These are phyloP conservation scores for Rhizopus arrhizus DNA, from an alignment of 371 early-diverging fungal species.

Conservation along the genomic window DNA sequence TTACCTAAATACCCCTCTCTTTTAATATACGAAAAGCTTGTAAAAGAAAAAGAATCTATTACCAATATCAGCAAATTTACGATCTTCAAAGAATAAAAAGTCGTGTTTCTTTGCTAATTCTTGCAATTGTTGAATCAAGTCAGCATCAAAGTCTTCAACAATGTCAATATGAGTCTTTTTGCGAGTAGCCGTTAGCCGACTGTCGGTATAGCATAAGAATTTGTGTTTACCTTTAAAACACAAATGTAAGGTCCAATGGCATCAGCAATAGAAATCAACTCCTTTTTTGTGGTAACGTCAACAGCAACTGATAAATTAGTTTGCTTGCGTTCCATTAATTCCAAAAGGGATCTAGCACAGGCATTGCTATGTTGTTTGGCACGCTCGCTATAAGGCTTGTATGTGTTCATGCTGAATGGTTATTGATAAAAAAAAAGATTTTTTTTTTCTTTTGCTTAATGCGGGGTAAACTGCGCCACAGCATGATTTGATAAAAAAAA, in stretches of 20 bases:
- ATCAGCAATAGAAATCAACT: conserved; percentile 86
- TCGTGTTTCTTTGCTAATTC: conserved; percentile 82
- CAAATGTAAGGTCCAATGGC: conserved; percentile 91
- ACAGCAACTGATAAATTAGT: conserved; percentile 90
- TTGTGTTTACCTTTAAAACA: conserved; percentile 76
- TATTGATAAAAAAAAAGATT: not conserved
- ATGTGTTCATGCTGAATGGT: conserved; percentile 34
- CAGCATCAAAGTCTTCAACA: conserved; percentile 87
- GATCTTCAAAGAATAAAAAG: conserved; percentile 96
- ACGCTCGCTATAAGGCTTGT: conserved; percentile 59
- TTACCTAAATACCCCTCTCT: conserved; percentile 65
- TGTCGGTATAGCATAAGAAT: not conserved
- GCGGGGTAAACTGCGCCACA: not conserved
- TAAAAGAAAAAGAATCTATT: conserved; percentile 10
- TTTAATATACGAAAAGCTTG: not conserved
- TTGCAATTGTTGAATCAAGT: conserved; percentile 73
- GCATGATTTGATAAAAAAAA: not conserved
- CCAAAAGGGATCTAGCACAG: conserved; percentile 74
- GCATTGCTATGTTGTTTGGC: conserved; percentile 62
- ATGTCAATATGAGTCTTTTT: conserved; percentile 92
- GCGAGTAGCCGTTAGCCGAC: not conserved
- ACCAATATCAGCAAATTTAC: conserved; percentile 95
- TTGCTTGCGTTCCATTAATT: conserved; percentile 88
- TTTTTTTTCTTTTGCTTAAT: too few species aligned
- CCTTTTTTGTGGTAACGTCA: conserved; percentile 86